phyloP scores from a whole-genome alignment of 345 rosid species.

The Raphanus raphanistrum region DNA sequence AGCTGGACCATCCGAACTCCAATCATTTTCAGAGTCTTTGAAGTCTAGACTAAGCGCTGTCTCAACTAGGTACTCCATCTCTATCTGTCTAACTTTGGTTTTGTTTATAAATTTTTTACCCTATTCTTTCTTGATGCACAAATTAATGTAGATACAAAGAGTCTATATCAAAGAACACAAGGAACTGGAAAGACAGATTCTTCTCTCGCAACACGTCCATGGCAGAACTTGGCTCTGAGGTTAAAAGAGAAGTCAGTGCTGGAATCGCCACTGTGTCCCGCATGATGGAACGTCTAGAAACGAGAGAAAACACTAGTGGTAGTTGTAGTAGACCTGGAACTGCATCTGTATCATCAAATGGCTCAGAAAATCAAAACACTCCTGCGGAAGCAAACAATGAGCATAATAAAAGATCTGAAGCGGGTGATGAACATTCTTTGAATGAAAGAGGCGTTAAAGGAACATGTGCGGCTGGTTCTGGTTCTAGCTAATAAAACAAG shows the following conservation, averaged over 20 bases:
- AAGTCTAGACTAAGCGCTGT: constrained; percentile 74
- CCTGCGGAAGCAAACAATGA: constrained; percentile 49
- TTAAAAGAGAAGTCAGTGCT: constrained; percentile 77
- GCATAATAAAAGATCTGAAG: constrained; percentile 31
- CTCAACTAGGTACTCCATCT: constrained; percentile 60
- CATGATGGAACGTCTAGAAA: constrained; percentile 83
- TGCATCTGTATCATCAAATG: constrained; percentile 52
- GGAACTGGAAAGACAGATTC: constrained; percentile 89
- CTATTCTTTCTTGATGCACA: not conserved
- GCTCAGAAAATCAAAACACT: constrained; percentile 39
- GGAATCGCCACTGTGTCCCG: constrained; percentile 85
- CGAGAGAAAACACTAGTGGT: constrained; percentile 43
- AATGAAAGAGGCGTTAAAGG: constrained; percentile 42
- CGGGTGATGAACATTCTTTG: constrained; percentile 34
- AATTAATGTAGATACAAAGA: constrained; percentile 69
- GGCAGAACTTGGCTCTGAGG: constrained; percentile 79
- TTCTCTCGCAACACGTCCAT: constrained; percentile 73
- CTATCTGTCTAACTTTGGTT: not conserved
- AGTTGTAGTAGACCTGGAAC: constrained; percentile 42
- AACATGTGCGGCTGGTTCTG: constrained; percentile 53
- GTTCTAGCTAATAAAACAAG: constrained; percentile 44
- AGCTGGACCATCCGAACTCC: constrained; percentile 88
- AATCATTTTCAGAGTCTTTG: constrained; percentile 81
- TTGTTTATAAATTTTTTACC: not conserved
- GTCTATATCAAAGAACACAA: constrained; percentile 87